Evolutionary conservation across 1,284 basidiomycete genomes (phyloP), one percentile per base, ranked within the genome.

Genomic region (Cutaneotrichosporon sp.): DNA sequence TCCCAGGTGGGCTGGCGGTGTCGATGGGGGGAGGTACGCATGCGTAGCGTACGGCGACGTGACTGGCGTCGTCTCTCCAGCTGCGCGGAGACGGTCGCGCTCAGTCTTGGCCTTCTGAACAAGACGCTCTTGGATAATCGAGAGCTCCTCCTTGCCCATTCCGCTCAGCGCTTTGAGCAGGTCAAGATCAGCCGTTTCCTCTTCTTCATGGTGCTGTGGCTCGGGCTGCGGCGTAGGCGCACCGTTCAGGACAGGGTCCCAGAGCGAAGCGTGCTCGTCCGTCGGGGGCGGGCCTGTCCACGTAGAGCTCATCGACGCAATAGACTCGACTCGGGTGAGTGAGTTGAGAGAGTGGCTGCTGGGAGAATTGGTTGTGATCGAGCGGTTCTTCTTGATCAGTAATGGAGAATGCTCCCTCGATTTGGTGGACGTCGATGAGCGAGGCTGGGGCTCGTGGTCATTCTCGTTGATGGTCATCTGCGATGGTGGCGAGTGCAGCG

Each of bases 61-160:
- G 38, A 41, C 24, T 11, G 38, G 38, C 14, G 41, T 29, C 32
- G 29, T 38, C 25, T 56, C 54, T 16, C 42, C 41, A 12, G 44
- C 32, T 1, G 42, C 38, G n/a, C 66, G 54, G 26, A 69, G 45
- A 8, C 55, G 63, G 44, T 65, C 53, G 24, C 70, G 49, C 44
- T 73, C 71, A 17, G 42, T 38, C 39, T 64, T 66, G 4, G 71
- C 71, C 48, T 66, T 68, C 12, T 56, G 49, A 10, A 73, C 68
- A 17, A 73, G 54, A 16, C 62, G 63, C 9, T 46, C 59, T 51
- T 73, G 71, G 46, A 73, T 54, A 16, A 54, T 17, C 8, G 55
- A 48, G 49, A 71, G 45, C 22, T 70, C 67, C 14, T 65, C 66
- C 45, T 58, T 58, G n/a, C 64, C 64, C 33, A 73, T 27, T 9